Base-by-base conservation (phyloP, 2,329 filamentous ascomycete genomes). In the Didymosphaeria variabile region DNA sequence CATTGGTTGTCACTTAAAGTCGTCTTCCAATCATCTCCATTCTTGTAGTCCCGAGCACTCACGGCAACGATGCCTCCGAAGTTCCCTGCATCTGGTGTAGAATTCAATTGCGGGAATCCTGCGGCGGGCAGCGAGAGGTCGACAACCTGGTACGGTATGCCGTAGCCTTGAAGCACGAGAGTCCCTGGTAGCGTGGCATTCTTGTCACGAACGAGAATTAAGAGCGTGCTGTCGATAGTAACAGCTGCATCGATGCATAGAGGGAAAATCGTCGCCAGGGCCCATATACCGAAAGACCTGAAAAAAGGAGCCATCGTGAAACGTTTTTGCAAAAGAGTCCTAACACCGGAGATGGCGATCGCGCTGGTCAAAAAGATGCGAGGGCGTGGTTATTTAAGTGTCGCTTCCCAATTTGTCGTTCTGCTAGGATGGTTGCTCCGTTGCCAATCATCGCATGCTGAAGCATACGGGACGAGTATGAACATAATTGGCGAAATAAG, bases 11-110 rank as follows among this genome's bases (percentile, higher is more conserved):
- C 68, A 10, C 81, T 87, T 62, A 88, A 66, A 45, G 81, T 84
- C 63, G 79, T 84, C 42, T 77, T 72, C 76, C 78, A 87, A 26
- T 77, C 77, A 21, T 70, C 66, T 5, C 67, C 66, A 6, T 79
- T 77, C 51, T 84, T 78, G 66, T 84, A 85, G 49, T 83, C 77
- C 36, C 86, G 80, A 63, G 83, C 80, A 58, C 79, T 78, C 23
- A 84, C 75, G 58, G 85, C 73, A 10, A 88, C 79, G 67, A 88
- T 86, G 51, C 84, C 85, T 13, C 85, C 86, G 67, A 83, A 88
- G 69, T 86, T 87, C 58, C 86, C 86, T 44, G 76, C 72, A n/a
- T 76, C 77, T 0, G 75, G 62, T 9, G 79, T 81, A 17, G 77
- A 76, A 67, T 84, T 87, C 17, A 88, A 78, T 1, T 72, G 67